These are phyloP conservation scores for Hortaea werneckii DNA, from an alignment of 2,329 filamentous ascomycete genomes.

Conservation along the genomic window DNA sequence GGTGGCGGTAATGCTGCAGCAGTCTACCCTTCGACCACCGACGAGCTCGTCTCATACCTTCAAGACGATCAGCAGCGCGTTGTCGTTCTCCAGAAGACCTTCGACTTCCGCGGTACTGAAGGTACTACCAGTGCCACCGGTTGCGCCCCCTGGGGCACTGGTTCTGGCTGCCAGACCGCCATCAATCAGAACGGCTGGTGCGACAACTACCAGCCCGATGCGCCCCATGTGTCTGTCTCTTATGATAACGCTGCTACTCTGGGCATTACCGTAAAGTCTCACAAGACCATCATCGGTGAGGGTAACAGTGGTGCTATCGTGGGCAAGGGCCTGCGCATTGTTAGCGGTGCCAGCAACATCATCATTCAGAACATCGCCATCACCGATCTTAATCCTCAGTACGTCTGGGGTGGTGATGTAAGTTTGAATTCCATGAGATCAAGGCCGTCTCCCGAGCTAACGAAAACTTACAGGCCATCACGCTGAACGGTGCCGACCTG, in stretches of 20 bases:
- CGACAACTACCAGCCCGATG: slow-evolving; percentile 33
- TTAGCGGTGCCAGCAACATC: slow-evolving; percentile 39
- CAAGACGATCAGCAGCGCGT: slow-evolving; percentile 43
- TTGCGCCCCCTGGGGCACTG: slow-evolving; percentile 44
- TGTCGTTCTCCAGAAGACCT: slow-evolving; percentile 46
- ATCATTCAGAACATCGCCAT: slow-evolving; percentile 39
- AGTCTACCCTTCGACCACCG: slow-evolving; percentile 27
- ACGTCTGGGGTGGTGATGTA: slow-evolving; percentile 31
- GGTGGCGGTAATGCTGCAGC: slow-evolving; percentile 46
- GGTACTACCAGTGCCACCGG: slow-evolving; percentile 44
- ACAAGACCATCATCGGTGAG: slow-evolving; percentile 34
- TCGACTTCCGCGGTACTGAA: slow-evolving; percentile 47
- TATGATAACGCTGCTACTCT: slow-evolving; percentile 48
- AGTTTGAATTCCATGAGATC: slow-evolving; percentile 1
- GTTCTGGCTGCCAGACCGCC: slow-evolving; percentile 46
- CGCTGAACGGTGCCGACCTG: slow-evolving; percentile 25
- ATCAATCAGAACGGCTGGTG: slow-evolving; percentile 53
- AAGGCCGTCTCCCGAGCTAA: neutral
- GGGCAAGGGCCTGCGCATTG: slow-evolving; percentile 32
- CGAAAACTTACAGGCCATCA: slow-evolving; percentile 10
- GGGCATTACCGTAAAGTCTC: slow-evolving; percentile 29
- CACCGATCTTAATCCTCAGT: slow-evolving; percentile 28
- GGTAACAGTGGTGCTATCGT: slow-evolving; percentile 31
- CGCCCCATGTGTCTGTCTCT: slow-evolving; percentile 17
- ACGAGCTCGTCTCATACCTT: slow-evolving; percentile 51